Evolutionary conservation across 139 green algal genomes (phyloP), one percentile per base, ranked within the genome.

Genomic region (Chlorella sp.): DNA sequence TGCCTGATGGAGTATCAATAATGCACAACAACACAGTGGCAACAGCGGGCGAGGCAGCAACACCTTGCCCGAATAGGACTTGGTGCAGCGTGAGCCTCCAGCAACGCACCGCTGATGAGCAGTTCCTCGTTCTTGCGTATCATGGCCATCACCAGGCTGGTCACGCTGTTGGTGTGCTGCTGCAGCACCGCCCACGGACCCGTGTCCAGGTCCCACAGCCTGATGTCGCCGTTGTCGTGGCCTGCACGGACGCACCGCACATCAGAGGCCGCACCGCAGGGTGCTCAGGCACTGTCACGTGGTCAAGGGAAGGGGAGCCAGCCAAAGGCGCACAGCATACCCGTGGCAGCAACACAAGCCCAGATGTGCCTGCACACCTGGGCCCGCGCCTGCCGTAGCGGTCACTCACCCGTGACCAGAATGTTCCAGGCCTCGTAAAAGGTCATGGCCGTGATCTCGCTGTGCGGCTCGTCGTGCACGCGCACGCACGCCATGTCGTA

Each of bases 181-280:
- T 36, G 36, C 32, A 91, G 62, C n/a, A 71, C 78, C 10, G 31
- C 60, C 3, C 70, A 51, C 31, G 42, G 61, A 14, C 74, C 67
- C 6, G 78, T 88, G 77, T 88, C 87, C 73, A 91, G 35, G 72
- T 88, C 88, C 87, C 87, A 91, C 71, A 90, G 67, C 76, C 78
- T 70, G 34, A 91, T 80, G 51, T 77, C 74, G 22, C 87, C 87
- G 62, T 84, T 82, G 59, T 91, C 84, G 74, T 91, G 87, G 22
- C 87, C 86, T 86, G 78, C 59, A 74, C 42, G 6, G 17, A 63
- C 20, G 10, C n/a, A n/a, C n/a, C n/a, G n/a, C n/a, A n/a, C n/a
- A n/a, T n/a, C n/a, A n/a, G n/a, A n/a, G n/a, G n/a, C n/a, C n/a
- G n/a, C n/a, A n/a, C n/a, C n/a, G n/a, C n/a, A n/a, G n/a, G n/a